These are phyloP conservation scores for Serendipita indica DNA, from an alignment of 768 basidiomycete species.

Conservation along the genomic window DNA sequence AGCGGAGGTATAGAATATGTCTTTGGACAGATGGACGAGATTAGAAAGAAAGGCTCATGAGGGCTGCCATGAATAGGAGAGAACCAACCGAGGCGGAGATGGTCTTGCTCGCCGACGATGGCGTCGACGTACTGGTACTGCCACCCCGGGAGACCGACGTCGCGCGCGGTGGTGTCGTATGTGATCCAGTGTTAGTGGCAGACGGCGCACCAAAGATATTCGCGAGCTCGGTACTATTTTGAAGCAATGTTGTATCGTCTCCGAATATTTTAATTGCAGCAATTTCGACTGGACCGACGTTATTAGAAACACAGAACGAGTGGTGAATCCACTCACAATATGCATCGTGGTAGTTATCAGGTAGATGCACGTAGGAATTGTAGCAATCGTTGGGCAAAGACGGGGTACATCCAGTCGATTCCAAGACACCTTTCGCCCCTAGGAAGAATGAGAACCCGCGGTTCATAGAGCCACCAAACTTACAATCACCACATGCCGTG, in stretches of 20 bases:
- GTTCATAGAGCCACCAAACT: neutral
- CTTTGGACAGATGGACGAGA: neutral
- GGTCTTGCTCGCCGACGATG: neutral
- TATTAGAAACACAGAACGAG: neutral
- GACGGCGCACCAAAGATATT: neutral
- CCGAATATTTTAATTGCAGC: slow-evolving; percentile 3
- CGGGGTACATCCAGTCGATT: no score
- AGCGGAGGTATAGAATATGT: neutral
- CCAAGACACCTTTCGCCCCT: no score
- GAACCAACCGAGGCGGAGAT: no score
- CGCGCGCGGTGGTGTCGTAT: no score
- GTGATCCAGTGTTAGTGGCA: neutral
- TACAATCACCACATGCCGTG: slow-evolving; percentile 1
- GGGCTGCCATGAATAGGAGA: neutral
- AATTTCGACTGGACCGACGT: slow-evolving; percentile 2
- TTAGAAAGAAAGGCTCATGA: neutral
- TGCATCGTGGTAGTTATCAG: neutral
- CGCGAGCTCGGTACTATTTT: neutral
- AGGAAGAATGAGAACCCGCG: no score
- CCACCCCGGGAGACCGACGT: no score
- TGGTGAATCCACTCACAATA: neutral
- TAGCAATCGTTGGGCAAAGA: slow-evolving; percentile 1
- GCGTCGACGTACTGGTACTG: neutral
- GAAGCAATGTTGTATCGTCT: neutral
- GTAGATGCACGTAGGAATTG: neutral